phyloP scores from a whole-genome alignment of 1,139 yeast species.

The Zhuliangozyma parablackwelliae region DNA sequence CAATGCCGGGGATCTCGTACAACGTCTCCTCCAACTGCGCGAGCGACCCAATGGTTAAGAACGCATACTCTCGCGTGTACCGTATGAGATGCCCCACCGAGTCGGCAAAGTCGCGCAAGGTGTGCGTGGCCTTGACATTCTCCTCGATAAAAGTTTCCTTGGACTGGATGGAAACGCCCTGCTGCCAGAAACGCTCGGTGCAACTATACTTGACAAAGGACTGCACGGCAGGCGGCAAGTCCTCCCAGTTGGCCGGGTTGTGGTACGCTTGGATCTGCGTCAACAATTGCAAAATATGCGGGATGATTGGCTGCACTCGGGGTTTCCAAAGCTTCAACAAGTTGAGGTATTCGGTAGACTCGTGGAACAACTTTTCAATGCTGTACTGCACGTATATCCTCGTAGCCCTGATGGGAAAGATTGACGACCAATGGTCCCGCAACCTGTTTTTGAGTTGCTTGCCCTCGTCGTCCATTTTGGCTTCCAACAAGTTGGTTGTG shows the following conservation, averaged over 20 bases:
- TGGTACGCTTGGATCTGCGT: conserved; percentile 93
- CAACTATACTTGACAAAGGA: conserved; percentile 85
- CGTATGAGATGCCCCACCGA: conserved; percentile 96
- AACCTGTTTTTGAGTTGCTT: conserved; percentile 65
- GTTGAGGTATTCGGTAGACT: conserved; percentile 68
- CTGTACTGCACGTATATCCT: conserved; percentile 92
- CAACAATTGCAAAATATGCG: conserved; percentile 80
- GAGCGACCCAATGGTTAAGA: conserved; percentile 83
- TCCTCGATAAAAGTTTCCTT: conserved; percentile 94
- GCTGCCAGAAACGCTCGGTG: conserved; percentile 96
- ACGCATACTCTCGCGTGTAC: conserved; percentile 94
- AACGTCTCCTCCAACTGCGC: conserved; percentile 87
- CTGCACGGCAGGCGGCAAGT: conserved; percentile 83
- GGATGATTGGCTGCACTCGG: conserved; percentile 84
- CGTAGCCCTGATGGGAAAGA: conserved; percentile 94
- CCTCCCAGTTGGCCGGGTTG: conserved; percentile 87
- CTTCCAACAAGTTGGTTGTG: conserved; percentile 65
- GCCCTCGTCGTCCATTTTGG: conserved; percentile 92
- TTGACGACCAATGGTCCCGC: conserved; percentile 88
- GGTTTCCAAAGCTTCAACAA: conserved; percentile 86
- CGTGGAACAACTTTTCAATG: conserved; percentile 81
- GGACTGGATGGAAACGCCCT: conserved; percentile 91
- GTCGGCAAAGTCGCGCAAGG: conserved; percentile 94
- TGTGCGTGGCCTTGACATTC: conserved; percentile 88
- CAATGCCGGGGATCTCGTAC: conserved; percentile 81